Evolutionary conservation across 176 grass and related monocot species (phyloP).

Genomic region (Aechmea fasciata): DNA sequence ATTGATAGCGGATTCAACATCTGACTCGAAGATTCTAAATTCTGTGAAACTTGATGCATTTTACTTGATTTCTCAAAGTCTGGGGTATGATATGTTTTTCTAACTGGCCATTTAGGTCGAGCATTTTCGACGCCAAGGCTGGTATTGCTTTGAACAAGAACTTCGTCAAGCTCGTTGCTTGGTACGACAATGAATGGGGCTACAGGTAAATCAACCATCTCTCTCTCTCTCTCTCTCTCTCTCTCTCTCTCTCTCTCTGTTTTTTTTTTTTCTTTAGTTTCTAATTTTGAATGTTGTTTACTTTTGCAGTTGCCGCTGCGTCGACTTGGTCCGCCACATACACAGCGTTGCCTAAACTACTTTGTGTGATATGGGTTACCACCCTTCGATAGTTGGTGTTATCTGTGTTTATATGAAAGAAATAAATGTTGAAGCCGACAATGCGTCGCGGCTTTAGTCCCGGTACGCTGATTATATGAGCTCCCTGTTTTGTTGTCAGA

Average conservation of each 20-base stretch:
- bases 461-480: not conserved
- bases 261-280: not conserved
- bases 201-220: conserved; percentile 36
- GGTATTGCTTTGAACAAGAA: conserved; percentile 68
- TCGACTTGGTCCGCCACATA: conserved; percentile 81
- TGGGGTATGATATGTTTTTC: not conserved
- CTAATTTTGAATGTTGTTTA: not conserved
- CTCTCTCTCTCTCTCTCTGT: no score
- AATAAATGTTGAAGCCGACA: conserved; percentile 34
- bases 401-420: conserved; percentile 21
- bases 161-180: conserved; percentile 62
- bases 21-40: not conserved
- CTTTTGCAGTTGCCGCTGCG: conserved; percentile 45
- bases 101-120: conserved; percentile 33
- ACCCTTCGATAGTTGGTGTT: not conserved
- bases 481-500: conserved; percentile 18
- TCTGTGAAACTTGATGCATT: not conserved
- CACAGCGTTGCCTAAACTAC: conserved; percentile 32
- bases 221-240: not conserved
- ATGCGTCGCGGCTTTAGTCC: conserved; percentile 2
- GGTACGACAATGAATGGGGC: conserved; percentile 91
- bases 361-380: not conserved
- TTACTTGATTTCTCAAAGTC: not conserved
- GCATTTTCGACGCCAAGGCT: conserved; percentile 85
- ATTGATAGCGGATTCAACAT: not conserved